Percentiles rank a stretch among this genome's conserved stretches.
phyloP scores from a whole-genome alignment of 768 basidiomycete genomes.

The Strobilomyces echinocephalus region DNA sequence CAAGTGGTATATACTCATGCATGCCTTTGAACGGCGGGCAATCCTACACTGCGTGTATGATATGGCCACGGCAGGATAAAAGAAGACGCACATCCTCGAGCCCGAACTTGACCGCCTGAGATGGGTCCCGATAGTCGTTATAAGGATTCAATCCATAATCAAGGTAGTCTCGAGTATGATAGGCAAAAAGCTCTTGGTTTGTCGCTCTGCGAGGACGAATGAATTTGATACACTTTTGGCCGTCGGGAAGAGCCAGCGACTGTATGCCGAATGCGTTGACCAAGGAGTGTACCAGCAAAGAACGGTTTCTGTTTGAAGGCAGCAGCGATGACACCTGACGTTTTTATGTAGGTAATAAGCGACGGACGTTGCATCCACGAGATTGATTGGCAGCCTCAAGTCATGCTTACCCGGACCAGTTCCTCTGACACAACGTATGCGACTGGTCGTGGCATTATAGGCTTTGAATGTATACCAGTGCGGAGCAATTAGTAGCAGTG shows the following conservation, averaged over 20 bases:
- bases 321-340: conserved; percentile 48
- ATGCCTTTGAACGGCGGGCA: conserved; percentile 76
- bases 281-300: conserved; percentile 61
- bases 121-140: conserved; percentile 22
- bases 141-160: conserved; percentile 46
- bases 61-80: background rate
- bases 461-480: background rate
- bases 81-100: conserved; percentile 48
- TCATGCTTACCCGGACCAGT: conserved; percentile 42
- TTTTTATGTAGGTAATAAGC: too few relatives aligned
- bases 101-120: conserved; percentile 43
- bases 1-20: conserved; percentile 58
- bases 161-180: conserved; percentile 71
- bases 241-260: conserved; percentile 23
- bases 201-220: conserved; percentile 54
- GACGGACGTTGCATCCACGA: too few relatives aligned
- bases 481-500: too few relatives aligned
- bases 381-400: background rate
- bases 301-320: conserved; percentile 66
- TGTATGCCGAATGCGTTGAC: conserved; percentile 50
- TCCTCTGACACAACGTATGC: conserved; percentile 57
- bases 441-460: conserved; percentile 20
- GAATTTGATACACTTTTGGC: conserved; percentile 34
- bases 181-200: conserved; percentile 52
- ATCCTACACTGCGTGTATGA: conserved; percentile 46